Conservation (phyloP, 2,329 filamentous ascomycete genomes). For the Spiromastix sp. region DNA sequence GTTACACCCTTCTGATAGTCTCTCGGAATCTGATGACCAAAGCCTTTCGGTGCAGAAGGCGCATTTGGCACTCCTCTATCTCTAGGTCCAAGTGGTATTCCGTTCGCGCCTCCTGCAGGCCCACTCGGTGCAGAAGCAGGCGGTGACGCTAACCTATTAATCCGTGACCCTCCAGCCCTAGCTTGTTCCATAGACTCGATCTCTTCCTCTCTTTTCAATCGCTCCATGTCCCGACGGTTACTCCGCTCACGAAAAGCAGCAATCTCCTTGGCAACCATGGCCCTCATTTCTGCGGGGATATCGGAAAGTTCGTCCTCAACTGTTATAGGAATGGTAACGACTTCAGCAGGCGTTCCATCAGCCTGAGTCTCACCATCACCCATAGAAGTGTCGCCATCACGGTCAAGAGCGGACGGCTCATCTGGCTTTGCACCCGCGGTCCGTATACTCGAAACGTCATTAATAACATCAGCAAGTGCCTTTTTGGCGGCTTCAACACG, state of each 20-base stretch:
- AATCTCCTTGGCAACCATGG: slow-evolving; percentile 89
- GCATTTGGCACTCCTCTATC: slow-evolving; percentile 60
- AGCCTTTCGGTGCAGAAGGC: slow-evolving; percentile 59
- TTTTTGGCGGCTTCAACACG: slow-evolving; percentile 59
- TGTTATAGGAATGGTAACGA: slow-evolving; percentile 79
- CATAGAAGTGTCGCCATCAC: slow-evolving; percentile 61
- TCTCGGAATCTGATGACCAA: slow-evolving; percentile 52
- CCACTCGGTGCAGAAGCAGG: slow-evolving; percentile 52
- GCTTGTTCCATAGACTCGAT: slow-evolving; percentile 76
- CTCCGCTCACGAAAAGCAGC: slow-evolving; percentile 88
- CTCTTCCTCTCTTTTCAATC: slow-evolving; percentile 80
- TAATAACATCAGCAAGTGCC: slow-evolving; percentile 57
- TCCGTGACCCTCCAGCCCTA: slow-evolving; percentile 48
- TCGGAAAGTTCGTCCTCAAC: slow-evolving; percentile 90
- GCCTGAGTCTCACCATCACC: slow-evolving; percentile 46
- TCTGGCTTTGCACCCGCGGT: slow-evolving; percentile 35
- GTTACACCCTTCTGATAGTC: slow-evolving; percentile 67
- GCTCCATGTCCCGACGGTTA: slow-evolving; percentile 77
- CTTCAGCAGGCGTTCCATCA: slow-evolving; percentile 59
- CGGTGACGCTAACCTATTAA: slow-evolving; percentile 62
- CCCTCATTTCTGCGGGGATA: slow-evolving; percentile 91
- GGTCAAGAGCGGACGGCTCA: slow-evolving; percentile 42
- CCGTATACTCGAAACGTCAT: slow-evolving; percentile 65
- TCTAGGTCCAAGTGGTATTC: slow-evolving; percentile 64
- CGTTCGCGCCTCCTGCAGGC: slow-evolving; percentile 56